Percentiles rank a stretch among this genome's conserved stretches.
phyloP scores from a whole-genome alignment of 2,329 filamentous ascomycete species.

The Fusarium nanum region DNA sequence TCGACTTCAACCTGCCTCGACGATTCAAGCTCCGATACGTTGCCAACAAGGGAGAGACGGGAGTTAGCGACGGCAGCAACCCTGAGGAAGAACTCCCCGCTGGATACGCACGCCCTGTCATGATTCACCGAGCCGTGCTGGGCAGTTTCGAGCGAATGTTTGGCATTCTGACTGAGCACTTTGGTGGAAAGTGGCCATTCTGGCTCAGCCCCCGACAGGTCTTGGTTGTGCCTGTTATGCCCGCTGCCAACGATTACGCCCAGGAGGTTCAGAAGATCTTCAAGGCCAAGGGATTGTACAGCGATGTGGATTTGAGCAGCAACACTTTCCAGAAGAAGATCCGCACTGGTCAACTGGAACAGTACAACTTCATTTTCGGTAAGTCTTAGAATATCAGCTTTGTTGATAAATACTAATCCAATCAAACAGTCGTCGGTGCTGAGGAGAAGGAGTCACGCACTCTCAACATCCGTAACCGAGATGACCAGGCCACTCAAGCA shows the following conservation, averaged over 20 bases:
- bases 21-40: conserved; percentile 57
- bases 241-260: conserved; percentile 82
- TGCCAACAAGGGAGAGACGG: conserved; percentile 64
- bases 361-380: conserved; percentile 88
- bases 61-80: conserved; percentile 58
- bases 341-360: conserved; percentile 79
- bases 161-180: conserved; percentile 85
- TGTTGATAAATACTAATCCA: conserved; percentile 25
- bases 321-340: conserved; percentile 94
- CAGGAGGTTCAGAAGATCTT: conserved; percentile 78
- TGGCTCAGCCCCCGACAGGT: conserved; percentile 89
- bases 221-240: conserved; percentile 70
- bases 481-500: conserved; percentile 70
- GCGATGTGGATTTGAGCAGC: conserved; percentile 67
- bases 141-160: conserved; percentile 76
- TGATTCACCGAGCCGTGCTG: conserved; percentile 86
- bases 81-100: conserved; percentile 63
- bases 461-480: conserved; percentile 73
- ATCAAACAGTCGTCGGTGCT: conserved; percentile 66
- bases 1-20: conserved; percentile 81
- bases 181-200: conserved; percentile 89
- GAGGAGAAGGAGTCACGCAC: conserved; percentile 70
- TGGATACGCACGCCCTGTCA: conserved; percentile 83
- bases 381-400: conserved; percentile 34
- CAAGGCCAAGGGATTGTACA: conserved; percentile 74